Evolutionary conservation across 2,329 filamentous ascomycete species (phyloP), one percentile per base, ranked within the genome.

Genomic region (Hawksworthiomyces lignivorus): DNA sequence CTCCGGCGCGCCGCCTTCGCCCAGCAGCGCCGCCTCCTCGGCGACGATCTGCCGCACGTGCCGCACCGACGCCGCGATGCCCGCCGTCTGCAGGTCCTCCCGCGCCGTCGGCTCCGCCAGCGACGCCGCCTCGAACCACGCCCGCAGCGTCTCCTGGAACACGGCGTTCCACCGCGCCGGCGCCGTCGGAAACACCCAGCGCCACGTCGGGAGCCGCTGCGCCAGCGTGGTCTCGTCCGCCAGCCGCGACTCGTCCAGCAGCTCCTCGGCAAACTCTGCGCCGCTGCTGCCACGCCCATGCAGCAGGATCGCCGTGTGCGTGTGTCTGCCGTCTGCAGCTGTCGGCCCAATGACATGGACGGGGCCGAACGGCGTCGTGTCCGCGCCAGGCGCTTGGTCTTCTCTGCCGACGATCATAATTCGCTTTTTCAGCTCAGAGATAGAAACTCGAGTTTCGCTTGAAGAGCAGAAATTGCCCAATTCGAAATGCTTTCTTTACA

Each of bases 61-160:
- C 0, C 34, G 22, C 0, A 68, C 58, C 41, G 60, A 64, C 10
- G 65, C 61, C 15, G 48, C 52, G 4, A 75, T 48, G 0, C 68
- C 69, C 0, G 54, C 42, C 1, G 52, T 53, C 50, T 72, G 69
- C 4, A 68, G 48, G 7, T 68, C 62, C 41, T 72, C 64, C n/a
- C 54, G 49, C 12, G 65, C 54, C 3, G 56, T 39, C 9, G 65
- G 62, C 41, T 67, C 53, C 17, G 56, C 49, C 0, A 65, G 55
- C 36, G 68, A 63, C 55, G 59, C 65, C 29, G 69, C 60, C 49
- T 75, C 69, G 51, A 73, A 75, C 72, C 70, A 75, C 43, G 65
- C 9, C 61, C 59, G 43, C 48, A 44, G 6, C 48, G 43, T 15
- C 59, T 34, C 31, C 24, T 17, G 42, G 30, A 37, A 45, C 19